Evolutionary conservation across 352 stramenopile genomes (phyloP).

Genomic region (Phytophthora foliorum): DNA sequence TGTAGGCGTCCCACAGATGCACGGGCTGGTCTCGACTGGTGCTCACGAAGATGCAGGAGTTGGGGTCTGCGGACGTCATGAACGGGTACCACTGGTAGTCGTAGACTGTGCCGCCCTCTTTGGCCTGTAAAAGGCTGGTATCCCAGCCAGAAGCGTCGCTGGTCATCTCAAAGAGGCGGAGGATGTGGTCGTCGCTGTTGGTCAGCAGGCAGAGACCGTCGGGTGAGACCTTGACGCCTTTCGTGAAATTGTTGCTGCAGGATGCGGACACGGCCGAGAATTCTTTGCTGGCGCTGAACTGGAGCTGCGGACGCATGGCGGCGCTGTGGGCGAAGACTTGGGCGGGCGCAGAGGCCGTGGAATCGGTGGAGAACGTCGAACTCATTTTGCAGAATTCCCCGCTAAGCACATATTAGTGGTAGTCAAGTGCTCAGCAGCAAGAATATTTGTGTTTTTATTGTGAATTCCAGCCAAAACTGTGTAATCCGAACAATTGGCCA

Average conservation of each 20-base stretch:
- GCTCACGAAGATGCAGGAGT: slow-evolving; percentile 87
- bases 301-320: slow-evolving; percentile 25
- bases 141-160: slow-evolving; percentile 10
- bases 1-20: slow-evolving; percentile 95
- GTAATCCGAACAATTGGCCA: too few species aligned
- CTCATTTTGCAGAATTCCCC: too few species aligned
- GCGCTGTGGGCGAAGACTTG: slow-evolving; percentile 24
- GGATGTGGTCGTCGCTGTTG: slow-evolving; percentile 81
- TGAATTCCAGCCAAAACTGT: too few species aligned
- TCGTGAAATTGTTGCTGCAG: slow-evolving; percentile 79
- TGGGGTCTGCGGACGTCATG: slow-evolving; percentile 82
- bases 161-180: slow-evolving; percentile 83
- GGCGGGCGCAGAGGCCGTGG: too few species aligned
- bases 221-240: slow-evolving; percentile 76
- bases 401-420: too few species aligned
- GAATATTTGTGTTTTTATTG: too few species aligned
- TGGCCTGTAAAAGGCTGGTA: slow-evolving; percentile 57
- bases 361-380: too few species aligned
- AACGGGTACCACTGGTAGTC: slow-evolving; percentile 91
- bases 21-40: slow-evolving; percentile 90
- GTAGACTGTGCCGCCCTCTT: slow-evolving; percentile 87
- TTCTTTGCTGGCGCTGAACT: slow-evolving; percentile 40
- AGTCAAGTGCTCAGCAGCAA: too few species aligned
- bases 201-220: slow-evolving; percentile 90
- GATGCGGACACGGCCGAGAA: slow-evolving; percentile 27